Conservation (phyloP, 2,329 filamentous ascomycete species). For the Fusarium chuoi region DNA sequence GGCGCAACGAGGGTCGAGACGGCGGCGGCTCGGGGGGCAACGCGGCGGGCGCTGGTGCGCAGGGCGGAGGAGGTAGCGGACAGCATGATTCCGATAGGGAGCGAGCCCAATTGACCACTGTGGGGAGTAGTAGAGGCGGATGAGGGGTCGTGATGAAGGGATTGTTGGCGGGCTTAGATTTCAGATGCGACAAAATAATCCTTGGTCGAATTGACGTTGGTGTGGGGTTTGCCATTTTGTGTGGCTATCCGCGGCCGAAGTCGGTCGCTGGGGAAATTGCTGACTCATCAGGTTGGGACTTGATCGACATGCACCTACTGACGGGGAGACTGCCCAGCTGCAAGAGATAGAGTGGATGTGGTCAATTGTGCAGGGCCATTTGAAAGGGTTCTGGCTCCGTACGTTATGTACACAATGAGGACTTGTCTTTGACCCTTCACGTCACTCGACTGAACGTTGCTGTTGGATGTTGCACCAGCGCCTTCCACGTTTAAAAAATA, state of each 20-base stretch:
- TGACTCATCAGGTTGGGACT: not conserved
- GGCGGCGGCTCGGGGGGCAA: not conserved
- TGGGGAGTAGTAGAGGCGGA: not conserved
- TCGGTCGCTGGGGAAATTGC: not conserved
- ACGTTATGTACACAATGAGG: not conserved
- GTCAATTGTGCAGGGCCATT: too few species aligned
- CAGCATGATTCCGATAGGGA: slow-evolving; percentile 18
- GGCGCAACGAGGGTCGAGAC: slow-evolving; percentile 32
- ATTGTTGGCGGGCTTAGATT: not conserved
- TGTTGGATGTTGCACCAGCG: too few species aligned
- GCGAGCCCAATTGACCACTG: slow-evolving; percentile 23
- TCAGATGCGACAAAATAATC: slow-evolving; percentile 9
- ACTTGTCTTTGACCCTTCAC: too few species aligned
- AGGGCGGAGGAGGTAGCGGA: slow-evolving; percentile 21
- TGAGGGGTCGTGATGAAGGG: not conserved
- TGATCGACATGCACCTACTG: not conserved
- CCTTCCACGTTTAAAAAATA: not conserved
- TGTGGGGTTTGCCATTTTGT: not conserved
- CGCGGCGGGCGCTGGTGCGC: slow-evolving; percentile 25
- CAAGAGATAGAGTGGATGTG: not conserved
- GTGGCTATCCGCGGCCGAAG: slow-evolving; percentile 9
- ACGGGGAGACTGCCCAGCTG: not conserved
- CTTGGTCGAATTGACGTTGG: slow-evolving; percentile 10
- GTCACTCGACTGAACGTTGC: not conserved
- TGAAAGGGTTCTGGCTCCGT: accelerated